A percentile compares a stretch with the other conserved stretches of the same genome.
phyloP scores from a whole-genome alignment of 306 rosid species.

The Lablab purpureus region DNA sequence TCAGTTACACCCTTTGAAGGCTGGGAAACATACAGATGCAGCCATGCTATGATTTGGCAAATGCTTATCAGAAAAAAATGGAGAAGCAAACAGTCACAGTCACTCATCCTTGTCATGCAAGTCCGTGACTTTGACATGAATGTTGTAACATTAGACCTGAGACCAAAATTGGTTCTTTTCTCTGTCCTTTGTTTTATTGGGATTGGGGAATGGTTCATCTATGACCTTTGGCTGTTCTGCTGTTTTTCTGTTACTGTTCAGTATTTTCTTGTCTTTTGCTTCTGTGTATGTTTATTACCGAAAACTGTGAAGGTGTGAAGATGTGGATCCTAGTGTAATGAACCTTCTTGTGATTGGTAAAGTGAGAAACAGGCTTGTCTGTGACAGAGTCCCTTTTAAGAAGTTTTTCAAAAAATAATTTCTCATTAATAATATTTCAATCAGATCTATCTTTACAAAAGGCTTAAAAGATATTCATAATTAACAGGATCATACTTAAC shows the following conservation, averaged over 20 bases:
- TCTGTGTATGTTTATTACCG: not conserved
- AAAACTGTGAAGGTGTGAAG: constrained; percentile 22
- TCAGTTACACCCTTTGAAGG: constrained; percentile 7
- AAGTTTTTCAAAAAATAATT: not conserved
- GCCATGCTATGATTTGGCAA: constrained; percentile 27
- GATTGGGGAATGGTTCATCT: constrained; percentile 3
- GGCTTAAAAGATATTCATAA: not conserved
- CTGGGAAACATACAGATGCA: constrained; percentile 32
- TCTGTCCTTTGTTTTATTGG: constrained; percentile 1
- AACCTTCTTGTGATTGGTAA: not conserved
- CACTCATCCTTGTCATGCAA: not conserved
- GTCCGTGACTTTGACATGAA: constrained; percentile 8
- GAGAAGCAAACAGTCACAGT: constrained; percentile 5
- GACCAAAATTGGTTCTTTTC: constrained; percentile 13
- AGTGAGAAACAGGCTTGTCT: not conserved
- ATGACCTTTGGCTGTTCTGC: constrained; percentile 18
- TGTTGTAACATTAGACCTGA: not conserved
- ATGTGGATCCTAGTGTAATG: constrained; percentile 12
- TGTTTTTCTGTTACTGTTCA: constrained; percentile 13
- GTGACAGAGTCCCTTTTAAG: not conserved
- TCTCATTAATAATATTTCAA: not conserved
- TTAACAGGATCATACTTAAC: not conserved
- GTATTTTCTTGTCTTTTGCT: not conserved
- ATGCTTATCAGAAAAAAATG: not conserved
- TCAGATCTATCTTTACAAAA: not conserved